Evolutionary conservation across 805 yeast genomes (phyloP).

Genomic region (Lipomyces mesembrius): DNA sequence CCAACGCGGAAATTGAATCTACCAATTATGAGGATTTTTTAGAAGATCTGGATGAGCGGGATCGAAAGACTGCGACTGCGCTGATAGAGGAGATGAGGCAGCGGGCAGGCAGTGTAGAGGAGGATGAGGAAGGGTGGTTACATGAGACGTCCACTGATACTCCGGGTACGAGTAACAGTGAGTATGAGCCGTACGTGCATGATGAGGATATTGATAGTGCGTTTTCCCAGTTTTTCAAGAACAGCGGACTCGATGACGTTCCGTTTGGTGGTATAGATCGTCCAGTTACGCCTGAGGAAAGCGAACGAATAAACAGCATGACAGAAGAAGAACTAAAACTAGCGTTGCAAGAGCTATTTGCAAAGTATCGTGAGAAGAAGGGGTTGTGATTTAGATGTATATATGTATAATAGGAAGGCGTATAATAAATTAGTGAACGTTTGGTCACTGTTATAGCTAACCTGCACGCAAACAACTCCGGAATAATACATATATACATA

Average conservation of each 20-base stretch:
- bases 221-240: not conserved
- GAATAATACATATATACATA: not conserved
- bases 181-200: not conserved
- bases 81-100: conserved; percentile 4
- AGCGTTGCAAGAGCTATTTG: not conserved
- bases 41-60: not conserved
- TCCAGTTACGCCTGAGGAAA: not conserved
- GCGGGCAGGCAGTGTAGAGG: not conserved
- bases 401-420: not conserved
- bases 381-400: not conserved
- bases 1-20: conserved; percentile 6
- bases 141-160: not conserved
- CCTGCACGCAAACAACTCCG: not conserved
- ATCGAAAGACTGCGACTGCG: not conserved
- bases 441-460: not conserved
- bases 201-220: not conserved
- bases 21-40: not conserved
- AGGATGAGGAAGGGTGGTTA: conserved; percentile 1
- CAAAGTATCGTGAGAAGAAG: not conserved
- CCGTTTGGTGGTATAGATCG: conserved; percentile 1
- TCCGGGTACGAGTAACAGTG: not conserved
- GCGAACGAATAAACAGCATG: not conserved
- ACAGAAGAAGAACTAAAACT: not conserved
- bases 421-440: not conserved
- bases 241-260: not conserved